Evolutionary conservation across 2,329 filamentous ascomycete species (phyloP), one percentile per base, ranked within the genome.

Genomic region (Lecanicillium sp.): DNA sequence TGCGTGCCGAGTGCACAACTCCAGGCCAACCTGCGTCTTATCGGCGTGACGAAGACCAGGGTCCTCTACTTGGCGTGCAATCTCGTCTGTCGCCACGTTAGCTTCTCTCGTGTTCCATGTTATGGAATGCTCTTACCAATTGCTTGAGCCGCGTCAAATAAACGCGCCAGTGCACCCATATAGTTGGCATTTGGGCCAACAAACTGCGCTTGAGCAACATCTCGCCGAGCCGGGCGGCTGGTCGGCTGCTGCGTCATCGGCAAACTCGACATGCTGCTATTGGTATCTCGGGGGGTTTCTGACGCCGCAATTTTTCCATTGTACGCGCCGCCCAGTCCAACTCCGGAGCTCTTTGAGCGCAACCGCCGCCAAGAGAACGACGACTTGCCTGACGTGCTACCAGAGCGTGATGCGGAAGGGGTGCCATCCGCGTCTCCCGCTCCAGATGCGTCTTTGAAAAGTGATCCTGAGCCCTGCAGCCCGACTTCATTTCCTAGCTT

Each of bases 401-500:
- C 65, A 14, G 72, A 71, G 37, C 77, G 69, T 4, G 72, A 71
- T 29, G 74, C 62, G 3, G 47, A 53, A 5, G 63, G 47, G 4
- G 59, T 46, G 2, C 57, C 46, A 15, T 69, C 60, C 29, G 65
- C 64, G 4, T 80, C 76, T 5, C 57, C 57, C 4, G 54, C 64
- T 6, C 7, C 22, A 25, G 65, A 67, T 5, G 79, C 77, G 35
- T 86, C 82, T 54, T 81, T 88, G 64, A 94, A 94, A 35, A 94
- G 67, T 0, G 73, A 62, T n/a, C 75, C 70, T 3, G 82, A 74
- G 5, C 82, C 78, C 42, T 90, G 80, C 3, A 89, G 78, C 9
- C 92, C 92, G 9, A 98, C 92, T 48, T 98, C 92, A 52, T 73
- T 86, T n/a, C 92, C 90, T 4, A 98, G 73, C 53, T 88, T 94